phyloP scores from a whole-genome alignment of 192 early-diverging fungal species.

The Podila epigama region DNA sequence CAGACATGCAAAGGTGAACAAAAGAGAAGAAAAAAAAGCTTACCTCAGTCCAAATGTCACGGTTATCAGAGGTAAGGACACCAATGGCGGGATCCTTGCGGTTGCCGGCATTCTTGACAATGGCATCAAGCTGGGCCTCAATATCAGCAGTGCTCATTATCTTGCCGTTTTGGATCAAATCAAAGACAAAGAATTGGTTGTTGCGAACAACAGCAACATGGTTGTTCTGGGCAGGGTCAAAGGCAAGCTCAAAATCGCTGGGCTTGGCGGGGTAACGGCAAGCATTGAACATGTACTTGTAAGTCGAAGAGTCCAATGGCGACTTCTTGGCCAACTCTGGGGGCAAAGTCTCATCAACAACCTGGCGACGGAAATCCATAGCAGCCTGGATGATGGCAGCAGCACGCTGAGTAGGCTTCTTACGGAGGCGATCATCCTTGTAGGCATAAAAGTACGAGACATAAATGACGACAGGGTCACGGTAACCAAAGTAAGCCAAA shows the following conservation, averaged over 20 bases:
- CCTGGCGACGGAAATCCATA: constrained; percentile 83
- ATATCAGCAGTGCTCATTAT: constrained; percentile 87
- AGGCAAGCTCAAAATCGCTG: constrained; percentile 78
- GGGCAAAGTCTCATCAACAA: constrained; percentile 68
- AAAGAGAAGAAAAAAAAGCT: too few species aligned
- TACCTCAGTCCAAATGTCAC: constrained; percentile 92
- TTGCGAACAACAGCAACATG: constrained; percentile 89
- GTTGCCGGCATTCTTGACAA: constrained; percentile 65
- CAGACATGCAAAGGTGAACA: background rate
- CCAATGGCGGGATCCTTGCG: constrained; percentile 80
- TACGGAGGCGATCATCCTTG: constrained; percentile 86
- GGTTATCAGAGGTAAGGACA: constrained; percentile 88
- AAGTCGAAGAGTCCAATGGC: constrained; percentile 89
- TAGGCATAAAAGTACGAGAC: constrained; percentile 98
- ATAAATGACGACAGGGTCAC: constrained; percentile 93
- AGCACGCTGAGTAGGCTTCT: constrained; percentile 81
- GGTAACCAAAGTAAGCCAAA: constrained; percentile 91
- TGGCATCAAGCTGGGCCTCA: constrained; percentile 60
- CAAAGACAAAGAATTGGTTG: constrained; percentile 89
- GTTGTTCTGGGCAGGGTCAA: constrained; percentile 77
- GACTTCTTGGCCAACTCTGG: constrained; percentile 82
- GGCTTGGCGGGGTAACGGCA: constrained; percentile 90
- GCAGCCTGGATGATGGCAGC: constrained; percentile 91
- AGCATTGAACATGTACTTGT: constrained; percentile 98
- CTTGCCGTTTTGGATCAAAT: constrained; percentile 77